Evolutionary conservation across 1,139 yeast genomes (phyloP), one percentile per base, ranked within the genome.

Genomic region (Saccharomyces hybrid): DNA sequence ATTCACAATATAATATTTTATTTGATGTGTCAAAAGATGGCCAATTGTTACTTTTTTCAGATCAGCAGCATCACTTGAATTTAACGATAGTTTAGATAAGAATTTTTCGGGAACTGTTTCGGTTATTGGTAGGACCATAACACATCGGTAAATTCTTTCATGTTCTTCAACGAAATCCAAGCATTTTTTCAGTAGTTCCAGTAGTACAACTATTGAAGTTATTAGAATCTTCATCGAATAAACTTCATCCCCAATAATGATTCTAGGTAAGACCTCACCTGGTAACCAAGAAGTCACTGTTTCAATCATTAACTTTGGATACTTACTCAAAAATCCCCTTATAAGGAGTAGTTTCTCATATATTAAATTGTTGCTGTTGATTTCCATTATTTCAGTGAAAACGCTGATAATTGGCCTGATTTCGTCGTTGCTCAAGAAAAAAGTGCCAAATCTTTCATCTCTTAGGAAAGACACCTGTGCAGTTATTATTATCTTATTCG

Each of bases 401-500:
- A 57, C 52, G 13, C 50, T 26, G 6, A 66, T 52, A 2, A 68
- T 42, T 8, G 49, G 31, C 27, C 53, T 38, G 7, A 62, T 57
- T 41, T 62, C 63, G 1, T 49, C 42, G 5, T 54, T 52, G 1
- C 52, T 46, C 2, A 62, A 47, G 49, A 56, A 61, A 28, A 56
- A 57, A 9, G 56, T 50, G 11, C 65, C 62, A 46, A 61, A 64
- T 48, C 58, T 62, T 47, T 66, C 70, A 13, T 65, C 66, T 42
- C 61, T 63, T 26, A 67, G 49, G 38, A 68, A 58, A n/a, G 64
- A 54, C 5, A 63, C 52, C 32, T 65, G 66, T 1, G 66, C 60
- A 3, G 59, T 58, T 1, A 66, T 56, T 54, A 67, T 64, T 5
- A 60, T 60, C 54, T 68, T 68, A 49, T 61, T 67, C 1, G 67